Evolutionary conservation across 495 filamentous ascomycete genomes (phyloP), one percentile per base, ranked within the genome.

Genomic region (Penicillium pancosmium): DNA sequence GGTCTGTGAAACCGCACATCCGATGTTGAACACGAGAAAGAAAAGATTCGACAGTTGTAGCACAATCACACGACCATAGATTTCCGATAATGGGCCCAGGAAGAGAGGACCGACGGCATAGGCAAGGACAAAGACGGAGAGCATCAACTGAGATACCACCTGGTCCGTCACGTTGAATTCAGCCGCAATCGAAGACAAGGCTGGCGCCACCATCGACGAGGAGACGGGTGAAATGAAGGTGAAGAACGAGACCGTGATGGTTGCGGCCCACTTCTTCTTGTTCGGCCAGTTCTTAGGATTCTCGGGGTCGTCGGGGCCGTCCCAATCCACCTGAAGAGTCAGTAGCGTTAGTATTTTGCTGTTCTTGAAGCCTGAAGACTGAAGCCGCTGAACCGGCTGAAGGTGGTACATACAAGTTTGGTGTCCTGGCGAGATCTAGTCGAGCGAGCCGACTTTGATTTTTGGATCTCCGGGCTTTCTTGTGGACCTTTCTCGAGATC

Each of bases 41-140:
- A 90, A 86, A 6, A 83, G 50, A 55, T 91, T 91, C 8, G 85
- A 72, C 3, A 76, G 67, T 25, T 84, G 84, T 21, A 91, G 73
- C 11, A 92, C 80, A 6, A 79, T 75, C 0, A 82, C 73, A 35
- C 91, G 80, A 0, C 91, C 91, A 58, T 90, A 91, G 15, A 92
- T 85, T 68, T 94, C 90, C 11, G 82, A 87, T 7, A 93, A 71
- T 0, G 91, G 90, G 0, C 86, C 87, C 11, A 92, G 73, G 44
- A 92, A 68, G 16, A 93, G 65, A 0, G 90, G 89, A 6, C 84
- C 87, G 9, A 90, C 68, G 4, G 86, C 86, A 67, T 90, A 94
- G 10, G 88, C 90, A 4, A 93, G 79, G 13, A 93, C 73, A 69
- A 93, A 93, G 59, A 90, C 79, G 1, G 88, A 90, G 38, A 94